These are phyloP conservation scores for Emericellopsis atlantica DNA, from an alignment of 2,329 filamentous ascomycete species.

Conservation along the genomic window DNA sequence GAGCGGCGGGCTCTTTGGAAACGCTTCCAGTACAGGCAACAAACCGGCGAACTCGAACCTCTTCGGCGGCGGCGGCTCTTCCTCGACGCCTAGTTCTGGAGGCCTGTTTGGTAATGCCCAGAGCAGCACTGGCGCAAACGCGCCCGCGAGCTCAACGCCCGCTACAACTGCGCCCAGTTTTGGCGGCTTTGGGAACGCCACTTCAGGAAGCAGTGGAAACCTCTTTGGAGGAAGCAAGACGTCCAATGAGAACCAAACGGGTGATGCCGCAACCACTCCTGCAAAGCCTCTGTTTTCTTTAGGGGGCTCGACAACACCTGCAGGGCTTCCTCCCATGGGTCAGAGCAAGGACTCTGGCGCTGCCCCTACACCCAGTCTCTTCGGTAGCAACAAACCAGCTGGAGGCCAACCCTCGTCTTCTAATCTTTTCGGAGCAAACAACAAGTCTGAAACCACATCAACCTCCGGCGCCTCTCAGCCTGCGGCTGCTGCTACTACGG, in stretches of 20 bases:
- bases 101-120: conserved; percentile 6
- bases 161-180: conserved; percentile 14
- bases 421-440: no score
- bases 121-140: neutral
- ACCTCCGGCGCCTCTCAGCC: conserved; percentile 17
- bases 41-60: conserved; percentile 8
- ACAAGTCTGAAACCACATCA: no score
- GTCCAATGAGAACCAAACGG: conserved; percentile 1
- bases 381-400: conserved; percentile 16
- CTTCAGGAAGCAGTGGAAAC: conserved; percentile 6
- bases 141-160: conserved; percentile 8
- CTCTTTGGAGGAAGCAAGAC: conserved; percentile 18
- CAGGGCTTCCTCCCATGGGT: conserved; percentile 33
- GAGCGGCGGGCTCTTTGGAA: conserved; percentile 6
- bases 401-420: conserved; percentile 1
- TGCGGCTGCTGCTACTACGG: conserved; percentile 3
- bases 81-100: conserved; percentile 11
- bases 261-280: conserved; percentile 19
- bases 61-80: conserved; percentile 3
- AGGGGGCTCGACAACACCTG: conserved; percentile 37
- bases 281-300: conserved; percentile 35
- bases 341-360: no score
- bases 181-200: conserved; percentile 8
- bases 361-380: neutral
- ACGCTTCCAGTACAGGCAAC: conserved; percentile 5